These are phyloP conservation scores for Arctium lappa DNA, from an alignment of 129 eudicot genomes.

Conservation along the genomic window DNA sequence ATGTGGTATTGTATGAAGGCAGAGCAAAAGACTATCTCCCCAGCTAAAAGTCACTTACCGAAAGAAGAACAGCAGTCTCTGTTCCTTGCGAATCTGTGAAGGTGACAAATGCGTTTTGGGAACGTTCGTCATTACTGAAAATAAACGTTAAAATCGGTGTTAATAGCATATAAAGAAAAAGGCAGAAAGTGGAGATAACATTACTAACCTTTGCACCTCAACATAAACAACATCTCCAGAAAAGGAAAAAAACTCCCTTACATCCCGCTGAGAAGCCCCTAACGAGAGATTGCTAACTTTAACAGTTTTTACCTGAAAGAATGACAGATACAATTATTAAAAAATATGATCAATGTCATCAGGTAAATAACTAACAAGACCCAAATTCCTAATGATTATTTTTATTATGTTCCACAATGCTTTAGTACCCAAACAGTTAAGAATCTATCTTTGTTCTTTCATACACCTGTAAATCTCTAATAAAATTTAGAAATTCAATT, in stretches of 20 bases:
- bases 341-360: neutral
- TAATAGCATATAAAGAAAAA: neutral
- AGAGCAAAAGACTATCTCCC: neutral
- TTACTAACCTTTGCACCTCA: conserved; percentile 75
- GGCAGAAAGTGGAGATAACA: neutral
- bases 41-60: conserved; percentile 39
- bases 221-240: conserved; percentile 84
- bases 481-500: neutral
- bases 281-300: conserved; percentile 88
- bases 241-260: conserved; percentile 86
- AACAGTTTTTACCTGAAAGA: conserved; percentile 57
- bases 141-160: neutral
- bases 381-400: neutral
- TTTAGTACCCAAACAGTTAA: neutral
- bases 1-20: neutral
- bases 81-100: conserved; percentile 89
- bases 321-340: neutral
- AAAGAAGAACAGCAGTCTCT: conserved; percentile 87
- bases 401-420: neutral
- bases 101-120: conserved; percentile 79
- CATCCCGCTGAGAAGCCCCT: conserved; percentile 72
- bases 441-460: neutral
- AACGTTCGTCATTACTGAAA: conserved; percentile 61
- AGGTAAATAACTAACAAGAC: neutral
- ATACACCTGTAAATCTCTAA: neutral